These are phyloP conservation scores for Hansenula sp. DNA, from an alignment of 1,139 yeast species.

Conservation along the genomic window DNA sequence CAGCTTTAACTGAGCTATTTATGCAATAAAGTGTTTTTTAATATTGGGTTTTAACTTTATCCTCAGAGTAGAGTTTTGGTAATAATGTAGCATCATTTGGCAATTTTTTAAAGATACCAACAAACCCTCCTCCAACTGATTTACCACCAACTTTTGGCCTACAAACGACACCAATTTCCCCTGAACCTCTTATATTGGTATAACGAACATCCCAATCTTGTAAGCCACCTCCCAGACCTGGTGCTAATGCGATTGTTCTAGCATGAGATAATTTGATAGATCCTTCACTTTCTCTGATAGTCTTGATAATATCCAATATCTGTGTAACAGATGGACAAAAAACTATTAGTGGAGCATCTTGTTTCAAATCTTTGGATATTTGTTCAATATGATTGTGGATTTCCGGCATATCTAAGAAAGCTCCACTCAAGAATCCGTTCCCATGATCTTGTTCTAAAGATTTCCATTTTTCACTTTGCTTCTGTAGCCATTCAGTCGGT, in stretches of 20 bases:
- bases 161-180: constrained; percentile 37
- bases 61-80: constrained; percentile 2
- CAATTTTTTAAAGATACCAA: constrained; percentile 25
- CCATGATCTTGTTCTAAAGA: constrained; percentile 9
- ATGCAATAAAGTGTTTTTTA: constrained; percentile 1
- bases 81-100: constrained; percentile 16
- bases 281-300: constrained; percentile 22
- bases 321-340: constrained; percentile 46
- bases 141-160: constrained; percentile 43
- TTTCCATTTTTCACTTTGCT: constrained; percentile 20
- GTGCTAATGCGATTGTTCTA: constrained; percentile 36
- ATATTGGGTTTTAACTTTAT: not conserved
- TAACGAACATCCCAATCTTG: constrained; percentile 39
- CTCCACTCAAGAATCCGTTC: constrained; percentile 34
- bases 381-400: constrained; percentile 29
- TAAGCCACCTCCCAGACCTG: constrained; percentile 42
- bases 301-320: constrained; percentile 32
- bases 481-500: constrained; percentile 35
- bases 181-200: constrained; percentile 33
- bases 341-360: constrained; percentile 38
- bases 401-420: constrained; percentile 42
- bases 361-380: constrained; percentile 29
- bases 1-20: not conserved
- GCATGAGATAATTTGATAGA: constrained; percentile 31
- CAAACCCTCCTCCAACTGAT: constrained; percentile 46